Evolutionary conservation across 139 green algal species (phyloP), one percentile per base, ranked within the genome.

Genomic region (Volvox reticuliferus): DNA sequence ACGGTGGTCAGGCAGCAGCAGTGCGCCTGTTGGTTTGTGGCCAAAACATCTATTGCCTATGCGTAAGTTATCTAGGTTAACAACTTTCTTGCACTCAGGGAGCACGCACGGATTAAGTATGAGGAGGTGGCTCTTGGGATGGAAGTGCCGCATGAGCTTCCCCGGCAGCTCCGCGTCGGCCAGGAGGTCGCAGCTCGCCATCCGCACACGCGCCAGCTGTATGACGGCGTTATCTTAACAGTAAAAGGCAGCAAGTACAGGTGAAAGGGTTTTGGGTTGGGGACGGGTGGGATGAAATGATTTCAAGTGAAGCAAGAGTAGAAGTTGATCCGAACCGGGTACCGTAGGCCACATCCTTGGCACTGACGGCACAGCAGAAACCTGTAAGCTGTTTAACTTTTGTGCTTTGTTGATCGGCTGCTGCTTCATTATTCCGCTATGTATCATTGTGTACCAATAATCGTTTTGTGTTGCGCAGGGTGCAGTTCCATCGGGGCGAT

Each of bases 191-290:
- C 94, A n/a, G 98, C 98, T 16, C 93, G 95, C 5, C 98, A 99
- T 95, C 97, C 97, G 13, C 24, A 79, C 82, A 97, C 95, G 28
- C 92, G 94, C 71, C 94, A 96, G 89, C 90, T 99, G 71, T 93
- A 97, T 73, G 97, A 98, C 69, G 98, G 98, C 61, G 92, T 92
- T n/a, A 93, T 99, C 76, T 95, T 99, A 18, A 99, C 97, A 1
- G 95, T 96, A 28, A 95, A 95, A 61, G 88, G 93, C 63, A 93
- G 86, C 91, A 95, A 94, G 84, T 98, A 96, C 95, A 94, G 95
- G 91, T 95, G 32, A 1, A n/a, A 33, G 44, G 44, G 9, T 55
- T 55, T 14, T 55, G 44, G 44, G 5, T 55, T 9, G 44, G 44
- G 44, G 44, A 55, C 44, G 44, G 44, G 44, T 9, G 5, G 44